phyloP scores from a whole-genome alignment of 306 rosid genomes.

The Alnus rubra region DNA sequence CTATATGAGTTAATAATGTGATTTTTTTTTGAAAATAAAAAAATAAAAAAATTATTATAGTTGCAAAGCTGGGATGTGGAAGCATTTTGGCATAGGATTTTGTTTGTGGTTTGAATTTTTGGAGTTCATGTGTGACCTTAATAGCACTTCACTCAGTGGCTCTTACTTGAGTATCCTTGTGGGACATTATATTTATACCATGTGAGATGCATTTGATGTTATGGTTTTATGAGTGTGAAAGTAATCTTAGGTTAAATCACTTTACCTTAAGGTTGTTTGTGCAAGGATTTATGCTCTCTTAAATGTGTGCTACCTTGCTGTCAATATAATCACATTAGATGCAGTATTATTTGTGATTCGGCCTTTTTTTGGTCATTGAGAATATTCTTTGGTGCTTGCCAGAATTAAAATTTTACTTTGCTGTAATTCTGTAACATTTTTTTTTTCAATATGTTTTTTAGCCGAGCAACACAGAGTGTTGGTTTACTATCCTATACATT shows the following conservation, averaged over 20 bases:
- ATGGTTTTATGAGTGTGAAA: background rate
- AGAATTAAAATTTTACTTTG: slow-evolving; percentile 2
- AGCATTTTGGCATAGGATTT: background rate
- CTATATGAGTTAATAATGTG: background rate
- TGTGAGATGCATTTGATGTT: slow-evolving; percentile 6
- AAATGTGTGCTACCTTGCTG: background rate
- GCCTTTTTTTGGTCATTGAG: background rate
- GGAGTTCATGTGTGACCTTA: background rate
- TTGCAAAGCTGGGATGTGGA: background rate
- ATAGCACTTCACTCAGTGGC: background rate
- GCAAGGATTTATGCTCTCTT: background rate
- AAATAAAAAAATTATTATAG: no score
- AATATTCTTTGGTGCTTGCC: slow-evolving; percentile 12
- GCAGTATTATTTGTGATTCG: background rate
- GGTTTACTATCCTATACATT: slow-evolving; percentile 89
- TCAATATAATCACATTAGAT: slow-evolving; percentile 1
- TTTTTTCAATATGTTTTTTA: slow-evolving; percentile 33
- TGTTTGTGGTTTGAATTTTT: background rate
- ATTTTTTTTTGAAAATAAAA: background rate
- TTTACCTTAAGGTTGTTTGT: background rate
- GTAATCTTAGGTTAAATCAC: background rate
- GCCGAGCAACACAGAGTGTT: slow-evolving; percentile 81
- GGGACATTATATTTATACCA: background rate
- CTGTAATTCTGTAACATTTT: slow-evolving; percentile 13
- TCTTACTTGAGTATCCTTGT: background rate